phyloP scores from a whole-genome alignment of 192 early-diverging fungal genomes.

The Rhizophagus prolifer region DNA sequence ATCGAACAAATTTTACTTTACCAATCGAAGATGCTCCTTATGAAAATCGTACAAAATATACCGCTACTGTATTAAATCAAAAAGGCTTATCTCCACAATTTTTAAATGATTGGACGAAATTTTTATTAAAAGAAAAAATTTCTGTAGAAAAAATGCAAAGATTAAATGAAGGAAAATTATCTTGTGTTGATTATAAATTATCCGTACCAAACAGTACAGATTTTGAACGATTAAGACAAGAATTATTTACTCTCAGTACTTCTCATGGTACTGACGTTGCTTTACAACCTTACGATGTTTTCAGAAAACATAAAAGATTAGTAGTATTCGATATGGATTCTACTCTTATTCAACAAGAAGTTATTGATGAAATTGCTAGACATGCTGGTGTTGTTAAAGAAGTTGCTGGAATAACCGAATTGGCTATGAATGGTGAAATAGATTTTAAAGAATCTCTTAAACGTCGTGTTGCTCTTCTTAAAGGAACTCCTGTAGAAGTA shows the following conservation, averaged over 20 bases:
- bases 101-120: slow-evolving; percentile 75
- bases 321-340: slow-evolving; percentile 99
- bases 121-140: slow-evolving; percentile 74
- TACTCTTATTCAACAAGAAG: slow-evolving; percentile 97
- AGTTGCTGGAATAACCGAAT: slow-evolving; percentile 91
- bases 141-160: slow-evolving; percentile 88
- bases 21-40: slow-evolving; percentile 86
- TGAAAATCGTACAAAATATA: slow-evolving; percentile 77
- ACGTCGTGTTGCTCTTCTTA: slow-evolving; percentile 82
- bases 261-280: slow-evolving; percentile 80
- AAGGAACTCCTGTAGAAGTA: slow-evolving; percentile 80
- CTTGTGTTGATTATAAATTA: slow-evolving; percentile 83
- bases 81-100: slow-evolving; percentile 75
- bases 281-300: slow-evolving; percentile 85
- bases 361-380: slow-evolving; percentile 98
- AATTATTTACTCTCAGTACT: slow-evolving; percentile 70
- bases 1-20: slow-evolving; percentile 44
- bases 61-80: slow-evolving; percentile 85
- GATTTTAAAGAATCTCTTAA: slow-evolving; percentile 94
- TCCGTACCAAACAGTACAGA: slow-evolving; percentile 69
- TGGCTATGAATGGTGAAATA: slow-evolving; percentile 97
- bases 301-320: slow-evolving; percentile 84
- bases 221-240: slow-evolving; percentile 66
- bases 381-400: slow-evolving; percentile 87
- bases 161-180: slow-evolving; percentile 65